phyloP scores from a whole-genome alignment of 2,329 filamentous ascomycete genomes.

The Trichoderma atrobrunneum region DNA sequence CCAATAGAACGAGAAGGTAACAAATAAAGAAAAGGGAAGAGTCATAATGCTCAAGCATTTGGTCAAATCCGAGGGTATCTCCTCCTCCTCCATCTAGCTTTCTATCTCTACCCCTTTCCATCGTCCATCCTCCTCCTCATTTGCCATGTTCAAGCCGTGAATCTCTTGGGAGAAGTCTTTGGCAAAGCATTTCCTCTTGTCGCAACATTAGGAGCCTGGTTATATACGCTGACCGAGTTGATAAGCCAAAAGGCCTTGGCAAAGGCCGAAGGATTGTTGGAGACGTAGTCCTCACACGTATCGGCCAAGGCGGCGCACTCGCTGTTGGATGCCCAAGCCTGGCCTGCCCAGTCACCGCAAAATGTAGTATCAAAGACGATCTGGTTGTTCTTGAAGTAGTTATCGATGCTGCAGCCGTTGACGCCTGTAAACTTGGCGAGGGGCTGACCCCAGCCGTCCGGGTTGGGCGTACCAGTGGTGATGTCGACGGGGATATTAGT shows the following conservation, averaged over 20 bases:
- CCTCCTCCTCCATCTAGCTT: neutral
- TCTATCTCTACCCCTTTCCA: neutral
- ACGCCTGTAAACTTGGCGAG: slow-evolving; percentile 64
- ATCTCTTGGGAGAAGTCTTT: neutral
- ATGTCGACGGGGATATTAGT: slow-evolving; percentile 63
- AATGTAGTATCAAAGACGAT: slow-evolving; percentile 82
- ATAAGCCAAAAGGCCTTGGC: slow-evolving; percentile 73
- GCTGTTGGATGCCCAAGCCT: slow-evolving; percentile 56
- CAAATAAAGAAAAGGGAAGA: neutral
- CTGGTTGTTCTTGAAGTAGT: slow-evolving; percentile 67
- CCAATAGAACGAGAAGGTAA: neutral
- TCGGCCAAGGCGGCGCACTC: slow-evolving; percentile 59
- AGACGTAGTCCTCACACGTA: slow-evolving; percentile 71
- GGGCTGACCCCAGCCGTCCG: slow-evolving; percentile 66
- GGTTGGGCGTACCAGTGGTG: slow-evolving; percentile 56
- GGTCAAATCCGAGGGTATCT: neutral
- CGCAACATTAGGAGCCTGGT: slow-evolving; percentile 18
- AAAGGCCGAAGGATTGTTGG: slow-evolving; percentile 67
- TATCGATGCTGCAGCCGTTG: slow-evolving; percentile 67
- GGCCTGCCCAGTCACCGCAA: slow-evolving; percentile 83
- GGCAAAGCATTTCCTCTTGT: neutral
- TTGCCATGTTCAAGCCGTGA: neutral
- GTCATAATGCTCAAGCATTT: neutral
- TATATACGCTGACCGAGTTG: slow-evolving; percentile 66
- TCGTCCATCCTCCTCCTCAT: neutral